Evolutionary conservation across 129 eudicot genomes (phyloP).

Genomic region (Kitagawia praeruptora): DNA sequence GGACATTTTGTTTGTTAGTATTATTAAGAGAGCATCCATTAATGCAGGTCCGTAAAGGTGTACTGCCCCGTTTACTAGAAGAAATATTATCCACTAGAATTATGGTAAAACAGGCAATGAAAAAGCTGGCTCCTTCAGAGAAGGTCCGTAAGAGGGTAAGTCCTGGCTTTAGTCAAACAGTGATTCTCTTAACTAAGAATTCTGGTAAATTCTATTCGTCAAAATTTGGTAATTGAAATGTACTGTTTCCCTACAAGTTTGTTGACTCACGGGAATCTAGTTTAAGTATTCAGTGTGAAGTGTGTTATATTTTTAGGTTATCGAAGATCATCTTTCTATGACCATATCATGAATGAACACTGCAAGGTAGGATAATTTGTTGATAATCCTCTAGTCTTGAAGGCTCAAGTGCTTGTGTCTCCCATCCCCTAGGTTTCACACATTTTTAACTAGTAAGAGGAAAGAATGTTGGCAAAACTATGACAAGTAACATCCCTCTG

Average conservation of each 20-base stretch:
- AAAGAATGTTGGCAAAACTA: not conserved
- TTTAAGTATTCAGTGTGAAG: not conserved
- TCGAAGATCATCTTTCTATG: not conserved
- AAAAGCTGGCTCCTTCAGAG: conserved; percentile 69
- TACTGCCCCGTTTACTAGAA: conserved; percentile 83
- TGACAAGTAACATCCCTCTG: not conserved
- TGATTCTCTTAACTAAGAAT: not conserved
- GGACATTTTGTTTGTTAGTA: not conserved
- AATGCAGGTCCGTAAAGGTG: conserved; percentile 76
- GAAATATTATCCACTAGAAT: conserved; percentile 88
- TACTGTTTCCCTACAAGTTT: not conserved
- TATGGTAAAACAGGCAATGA: conserved; percentile 94
- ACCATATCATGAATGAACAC: not conserved
- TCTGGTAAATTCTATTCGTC: not conserved
- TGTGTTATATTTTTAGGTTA: not conserved
- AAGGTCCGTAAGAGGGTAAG: conserved; percentile 66
- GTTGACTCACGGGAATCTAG: not conserved
- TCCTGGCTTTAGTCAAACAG: not conserved
- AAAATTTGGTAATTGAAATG: not conserved
- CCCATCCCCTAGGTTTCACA: not conserved
- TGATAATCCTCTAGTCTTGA: not conserved
- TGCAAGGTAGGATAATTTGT: not conserved
- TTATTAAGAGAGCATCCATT: not conserved
- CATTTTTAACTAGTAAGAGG: not conserved
- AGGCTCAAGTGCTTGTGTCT: not conserved